Base-by-base conservation (phyloP, 352 stramenopile genomes). In the Phytophthora idaei region DNA sequence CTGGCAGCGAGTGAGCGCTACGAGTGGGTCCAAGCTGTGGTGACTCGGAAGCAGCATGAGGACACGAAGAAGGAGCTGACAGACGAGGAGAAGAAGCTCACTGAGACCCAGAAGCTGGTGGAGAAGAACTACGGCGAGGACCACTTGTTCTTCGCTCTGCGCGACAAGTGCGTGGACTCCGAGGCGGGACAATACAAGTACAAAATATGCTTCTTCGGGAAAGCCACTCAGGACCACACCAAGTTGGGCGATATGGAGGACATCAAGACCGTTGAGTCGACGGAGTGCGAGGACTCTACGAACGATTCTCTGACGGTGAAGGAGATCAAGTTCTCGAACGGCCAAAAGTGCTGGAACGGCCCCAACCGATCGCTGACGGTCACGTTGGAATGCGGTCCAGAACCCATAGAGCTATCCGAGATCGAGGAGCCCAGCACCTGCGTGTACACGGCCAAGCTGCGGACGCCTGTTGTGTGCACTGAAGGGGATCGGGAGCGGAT, bases 331-430 rank as follows among this genome's bases (percentile, higher is more conserved):
- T 97, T 93, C 63, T 81, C 74, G 11, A 73, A 78, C 14, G 91
- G 91, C 25, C 61, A 78, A 39, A 90, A 84, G 56, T 97, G 91
- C 74, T 97, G 90, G 90, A 97, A 97, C 55, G 90, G 90, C 4
- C 90, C 89, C 14, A 67, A 87, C 10, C 82, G 90, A 36, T 96
- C 87, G 29, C 59, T 97, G 25, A 89, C 73, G 14, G 81, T 97
- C 28, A 79, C 78, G 29, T 44, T 96, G 36, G 81, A 86, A 61
- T 97, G 90, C 48, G 86, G 82, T 1, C 69, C 77, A 1, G 64
- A 81, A n/a, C 78, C 79, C 1, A 84, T 83, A 39, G 78, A 85
- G 63, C 71, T 97, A 1, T 89, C 71, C 28, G 71, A 78, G 1
- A 78, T 97, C 17, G 84, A 94, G 36, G 91, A 97, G 73, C 91